Conservation (phyloP, 352 stramenopile genomes). For the Phytophthora fragariaefolia region DNA sequence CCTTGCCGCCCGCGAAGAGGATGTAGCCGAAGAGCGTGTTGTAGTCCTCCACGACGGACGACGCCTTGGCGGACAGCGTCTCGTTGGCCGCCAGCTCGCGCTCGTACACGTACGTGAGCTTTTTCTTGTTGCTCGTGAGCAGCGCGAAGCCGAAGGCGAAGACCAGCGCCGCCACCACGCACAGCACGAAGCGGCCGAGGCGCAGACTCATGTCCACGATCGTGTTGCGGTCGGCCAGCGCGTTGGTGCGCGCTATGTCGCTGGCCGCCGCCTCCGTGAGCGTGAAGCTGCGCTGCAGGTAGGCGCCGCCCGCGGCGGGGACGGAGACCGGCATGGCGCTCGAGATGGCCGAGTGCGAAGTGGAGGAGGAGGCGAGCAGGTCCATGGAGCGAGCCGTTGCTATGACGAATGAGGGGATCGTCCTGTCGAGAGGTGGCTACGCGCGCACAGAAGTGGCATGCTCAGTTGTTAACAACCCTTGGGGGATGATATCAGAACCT, state of each 20-base stretch:
- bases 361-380: no score
- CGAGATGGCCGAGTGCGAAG: constrained; percentile 5
- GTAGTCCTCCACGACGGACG: constrained; percentile 46
- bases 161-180: constrained; percentile 41
- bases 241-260: constrained; percentile 47
- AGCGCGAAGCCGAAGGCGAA: constrained; percentile 51
- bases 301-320: constrained; percentile 5
- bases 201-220: constrained; percentile 68
- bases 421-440: neutral
- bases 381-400: neutral
- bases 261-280: constrained; percentile 12
- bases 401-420: neutral
- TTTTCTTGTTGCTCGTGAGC: constrained; percentile 48
- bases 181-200: constrained; percentile 47
- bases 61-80: constrained; percentile 35
- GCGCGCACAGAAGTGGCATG: neutral
- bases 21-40: constrained; percentile 59
- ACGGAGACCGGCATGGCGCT: constrained; percentile 21
- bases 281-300: constrained; percentile 32
- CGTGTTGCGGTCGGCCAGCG: constrained; percentile 60
- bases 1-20: constrained; percentile 54
- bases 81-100: constrained; percentile 20
- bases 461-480: neutral
- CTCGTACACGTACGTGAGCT: constrained; percentile 37
- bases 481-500: neutral